Evolutionary conservation across 139 green algal genomes (phyloP).

Genomic region (Asterochloris sp.): DNA sequence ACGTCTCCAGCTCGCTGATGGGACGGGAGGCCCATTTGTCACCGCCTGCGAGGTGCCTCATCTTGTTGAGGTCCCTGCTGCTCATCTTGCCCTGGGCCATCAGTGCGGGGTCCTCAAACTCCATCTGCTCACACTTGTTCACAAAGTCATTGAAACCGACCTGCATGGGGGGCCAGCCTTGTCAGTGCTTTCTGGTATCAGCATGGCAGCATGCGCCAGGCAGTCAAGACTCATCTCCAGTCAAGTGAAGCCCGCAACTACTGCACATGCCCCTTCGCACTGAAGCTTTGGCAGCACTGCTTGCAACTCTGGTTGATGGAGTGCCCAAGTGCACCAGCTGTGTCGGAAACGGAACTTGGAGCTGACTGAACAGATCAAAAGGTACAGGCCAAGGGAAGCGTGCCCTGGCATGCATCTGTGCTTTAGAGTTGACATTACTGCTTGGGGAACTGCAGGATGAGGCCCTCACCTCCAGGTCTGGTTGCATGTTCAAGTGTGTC

Average conservation of each 20-base stretch:
- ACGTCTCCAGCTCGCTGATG: constrained; percentile 89
- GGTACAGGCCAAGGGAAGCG: too few species aligned
- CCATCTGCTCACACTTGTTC: constrained; percentile 57
- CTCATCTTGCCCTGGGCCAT: constrained; percentile 17
- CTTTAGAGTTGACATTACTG: too few species aligned
- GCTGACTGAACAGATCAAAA: too few species aligned
- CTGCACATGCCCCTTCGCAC: neutral
- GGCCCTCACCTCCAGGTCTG: too few species aligned
- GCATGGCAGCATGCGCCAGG: neutral
- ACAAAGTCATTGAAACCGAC: constrained; percentile 81
- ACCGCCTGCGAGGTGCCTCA: neutral
- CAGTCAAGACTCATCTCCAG: neutral
- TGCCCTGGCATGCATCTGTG: too few species aligned
- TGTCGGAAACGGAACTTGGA: neutral
- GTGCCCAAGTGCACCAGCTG: neutral
- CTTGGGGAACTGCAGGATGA: too few species aligned
- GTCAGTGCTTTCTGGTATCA: neutral
- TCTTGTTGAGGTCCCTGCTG: constrained; percentile 12
- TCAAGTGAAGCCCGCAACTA: neutral
- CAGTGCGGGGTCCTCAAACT: constrained; percentile 35
- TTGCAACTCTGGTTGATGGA: neutral
- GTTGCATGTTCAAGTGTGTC: too few species aligned
- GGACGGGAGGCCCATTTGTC: constrained; percentile 88
- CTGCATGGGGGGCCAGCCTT: constrained; percentile 7
- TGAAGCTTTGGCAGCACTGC: neutral